phyloP scores from a whole-genome alignment of 148 eudicot species.

The Beta vulgaris region DNA sequence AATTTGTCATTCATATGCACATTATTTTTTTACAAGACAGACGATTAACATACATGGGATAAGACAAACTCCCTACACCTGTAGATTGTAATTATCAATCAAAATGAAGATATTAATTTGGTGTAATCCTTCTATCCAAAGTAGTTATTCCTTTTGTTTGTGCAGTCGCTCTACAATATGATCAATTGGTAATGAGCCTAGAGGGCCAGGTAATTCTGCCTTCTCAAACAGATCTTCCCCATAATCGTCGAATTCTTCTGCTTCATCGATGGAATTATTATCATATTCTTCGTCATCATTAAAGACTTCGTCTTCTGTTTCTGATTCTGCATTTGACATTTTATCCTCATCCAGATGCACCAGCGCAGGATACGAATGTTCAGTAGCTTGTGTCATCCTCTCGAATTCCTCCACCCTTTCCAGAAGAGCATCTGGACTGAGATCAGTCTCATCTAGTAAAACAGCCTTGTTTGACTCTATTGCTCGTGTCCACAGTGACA shows the following conservation, averaged over 20 bases:
- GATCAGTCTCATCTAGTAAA: constrained; percentile 51
- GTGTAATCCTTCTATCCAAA: background rate
- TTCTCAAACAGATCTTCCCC: constrained; percentile 36
- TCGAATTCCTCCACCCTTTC: constrained; percentile 76
- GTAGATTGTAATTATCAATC: background rate
- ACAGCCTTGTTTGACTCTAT: constrained; percentile 78
- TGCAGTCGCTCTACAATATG: constrained; percentile 40
- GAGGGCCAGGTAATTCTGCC: constrained; percentile 31
- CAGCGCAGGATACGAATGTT: constrained; percentile 72
- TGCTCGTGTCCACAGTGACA: constrained; percentile 80
- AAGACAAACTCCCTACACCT: background rate
- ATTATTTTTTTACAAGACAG: background rate
- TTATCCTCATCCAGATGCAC: constrained; percentile 37
- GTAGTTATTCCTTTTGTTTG: constrained; percentile 6
- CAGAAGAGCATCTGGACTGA: constrained; percentile 74
- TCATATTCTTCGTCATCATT: constrained; percentile 31
- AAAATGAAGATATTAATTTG: background rate
- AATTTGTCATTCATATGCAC: constrained; percentile 11
- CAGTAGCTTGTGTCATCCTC: constrained; percentile 49
- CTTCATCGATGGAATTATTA: constrained; percentile 27
- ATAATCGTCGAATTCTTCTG: constrained; percentile 33
- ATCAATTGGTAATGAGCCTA: constrained; percentile 83
- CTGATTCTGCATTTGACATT: constrained; percentile 19
- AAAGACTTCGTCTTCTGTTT: constrained; percentile 19
- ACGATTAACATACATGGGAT: background rate